phyloP scores from a whole-genome alignment of 345 rosid genomes.

The Hibiscus syriacus region DNA sequence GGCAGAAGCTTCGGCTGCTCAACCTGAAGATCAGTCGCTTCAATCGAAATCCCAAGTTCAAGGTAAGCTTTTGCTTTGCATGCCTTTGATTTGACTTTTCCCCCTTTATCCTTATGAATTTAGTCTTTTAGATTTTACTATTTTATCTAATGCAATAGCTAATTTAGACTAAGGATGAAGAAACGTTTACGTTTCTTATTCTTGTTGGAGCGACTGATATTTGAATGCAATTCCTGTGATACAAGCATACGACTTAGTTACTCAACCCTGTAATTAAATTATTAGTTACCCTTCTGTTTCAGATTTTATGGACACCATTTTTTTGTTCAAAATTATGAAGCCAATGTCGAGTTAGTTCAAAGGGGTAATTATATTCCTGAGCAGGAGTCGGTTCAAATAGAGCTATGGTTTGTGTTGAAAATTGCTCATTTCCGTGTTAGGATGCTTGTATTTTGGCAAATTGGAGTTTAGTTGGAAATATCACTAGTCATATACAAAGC shows the following conservation, averaged over 20 bases:
- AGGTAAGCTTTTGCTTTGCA: slow-evolving; percentile 22
- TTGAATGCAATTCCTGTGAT: background rate
- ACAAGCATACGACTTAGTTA: background rate
- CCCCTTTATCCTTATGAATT: background rate
- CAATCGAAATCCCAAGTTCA: slow-evolving; percentile 32
- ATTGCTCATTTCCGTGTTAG: background rate
- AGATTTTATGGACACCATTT: background rate
- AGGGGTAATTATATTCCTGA: background rate
- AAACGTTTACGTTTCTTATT: background rate
- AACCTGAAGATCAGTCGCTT: slow-evolving; percentile 30
- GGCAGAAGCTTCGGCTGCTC: slow-evolving; percentile 43
- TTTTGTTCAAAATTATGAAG: background rate
- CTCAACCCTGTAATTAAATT: background rate
- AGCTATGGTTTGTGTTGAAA: background rate
- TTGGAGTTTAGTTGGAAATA: background rate
- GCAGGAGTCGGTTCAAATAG: background rate
- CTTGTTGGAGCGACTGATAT: background rate
- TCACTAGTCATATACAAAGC: background rate
- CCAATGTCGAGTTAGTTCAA: background rate
- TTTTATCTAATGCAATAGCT: background rate
- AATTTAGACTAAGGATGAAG: background rate
- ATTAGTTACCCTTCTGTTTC: background rate
- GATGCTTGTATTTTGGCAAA: background rate
- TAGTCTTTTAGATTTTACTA: background rate
- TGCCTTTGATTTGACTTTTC: background rate